Conservation (phyloP, 768 basidiomycete genomes). For the Dentipellis sp. region DNA sequence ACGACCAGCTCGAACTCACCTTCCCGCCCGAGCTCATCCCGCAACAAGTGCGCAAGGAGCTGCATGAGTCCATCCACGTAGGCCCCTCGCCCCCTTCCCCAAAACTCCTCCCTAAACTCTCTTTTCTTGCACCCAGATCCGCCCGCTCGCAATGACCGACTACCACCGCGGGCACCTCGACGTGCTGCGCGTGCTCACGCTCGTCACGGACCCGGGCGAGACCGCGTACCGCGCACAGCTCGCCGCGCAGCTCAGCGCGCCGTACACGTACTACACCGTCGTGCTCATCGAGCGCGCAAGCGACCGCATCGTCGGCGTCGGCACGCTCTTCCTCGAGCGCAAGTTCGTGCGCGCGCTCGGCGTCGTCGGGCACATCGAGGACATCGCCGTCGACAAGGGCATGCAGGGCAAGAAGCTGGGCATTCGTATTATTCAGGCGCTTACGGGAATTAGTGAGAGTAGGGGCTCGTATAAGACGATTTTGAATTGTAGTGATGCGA, state of each 20-base stretch:
- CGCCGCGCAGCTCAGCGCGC: constrained; percentile 40
- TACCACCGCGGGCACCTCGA: constrained; percentile 72
- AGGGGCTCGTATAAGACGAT: constrained; percentile 94
- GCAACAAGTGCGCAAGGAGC: constrained; percentile 41
- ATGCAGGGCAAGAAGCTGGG: constrained; percentile 93
- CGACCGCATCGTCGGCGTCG: constrained; percentile 78
- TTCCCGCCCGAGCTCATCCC: constrained; percentile 72
- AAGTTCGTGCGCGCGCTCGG: constrained; percentile 89
- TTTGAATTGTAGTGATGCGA: constrained; percentile 84
- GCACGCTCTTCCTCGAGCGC: constrained; percentile 82
- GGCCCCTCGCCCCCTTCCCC: constrained; percentile 14
- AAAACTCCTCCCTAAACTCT: not conserved
- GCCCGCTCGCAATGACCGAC: constrained; percentile 84
- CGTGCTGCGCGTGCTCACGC: constrained; percentile 70
- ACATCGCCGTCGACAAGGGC: constrained; percentile 84
- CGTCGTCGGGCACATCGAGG: constrained; percentile 91
- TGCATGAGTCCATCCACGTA: constrained; percentile 65
- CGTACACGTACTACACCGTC: constrained; percentile 70
- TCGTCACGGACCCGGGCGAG: constrained; percentile 57
- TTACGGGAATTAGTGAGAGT: constrained; percentile 76
- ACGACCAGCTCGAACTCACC: constrained; percentile 63
- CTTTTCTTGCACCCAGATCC: constrained; percentile 43
- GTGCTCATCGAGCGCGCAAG: constrained; percentile 71
- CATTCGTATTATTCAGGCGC: constrained; percentile 73
- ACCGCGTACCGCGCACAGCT: constrained; percentile 66